Conservation (phyloP, 345 rosid genomes). For the Raphanus raphanistrum region DNA sequence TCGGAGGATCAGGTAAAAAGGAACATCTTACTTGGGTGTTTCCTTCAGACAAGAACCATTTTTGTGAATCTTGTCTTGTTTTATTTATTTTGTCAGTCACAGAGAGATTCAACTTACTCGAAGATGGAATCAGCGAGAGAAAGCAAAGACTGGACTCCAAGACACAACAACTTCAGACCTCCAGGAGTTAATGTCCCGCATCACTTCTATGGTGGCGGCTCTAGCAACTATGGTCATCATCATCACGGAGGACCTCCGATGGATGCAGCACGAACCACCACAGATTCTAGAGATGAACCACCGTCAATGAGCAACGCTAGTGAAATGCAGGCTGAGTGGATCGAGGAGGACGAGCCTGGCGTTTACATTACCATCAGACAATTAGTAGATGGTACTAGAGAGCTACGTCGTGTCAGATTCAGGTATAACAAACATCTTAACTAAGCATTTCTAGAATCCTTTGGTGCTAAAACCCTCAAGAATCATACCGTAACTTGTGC, state of each 20-base stretch:
- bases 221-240: slow-evolving; percentile 58
- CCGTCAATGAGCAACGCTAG: slow-evolving; percentile 91
- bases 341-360: slow-evolving; percentile 91
- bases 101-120: slow-evolving; percentile 78
- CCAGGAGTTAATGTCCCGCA: slow-evolving; percentile 41
- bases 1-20: slow-evolving; percentile 77
- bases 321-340: slow-evolving; percentile 87
- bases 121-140: slow-evolving; percentile 74
- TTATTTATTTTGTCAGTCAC: slow-evolving; percentile 26
- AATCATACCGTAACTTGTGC: not conserved
- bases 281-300: slow-evolving; percentile 86
- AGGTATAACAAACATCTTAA: slow-evolving; percentile 50
- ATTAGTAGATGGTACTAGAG: slow-evolving; percentile 81
- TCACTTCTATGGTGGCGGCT: slow-evolving; percentile 49
- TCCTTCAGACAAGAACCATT: not conserved
- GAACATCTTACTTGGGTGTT: not conserved
- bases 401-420: slow-evolving; percentile 97
- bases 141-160: slow-evolving; percentile 69
- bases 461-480: not conserved
- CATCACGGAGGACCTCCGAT: slow-evolving; percentile 47
- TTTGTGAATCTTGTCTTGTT: not conserved
- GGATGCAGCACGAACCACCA: slow-evolving; percentile 77
- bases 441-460: not conserved
- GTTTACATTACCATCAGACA: slow-evolving; percentile 93
- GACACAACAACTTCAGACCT: slow-evolving; percentile 61